phyloP scores from a whole-genome alignment of 306 rosid genomes.

The Cyamopsis tetragonoloba region DNA sequence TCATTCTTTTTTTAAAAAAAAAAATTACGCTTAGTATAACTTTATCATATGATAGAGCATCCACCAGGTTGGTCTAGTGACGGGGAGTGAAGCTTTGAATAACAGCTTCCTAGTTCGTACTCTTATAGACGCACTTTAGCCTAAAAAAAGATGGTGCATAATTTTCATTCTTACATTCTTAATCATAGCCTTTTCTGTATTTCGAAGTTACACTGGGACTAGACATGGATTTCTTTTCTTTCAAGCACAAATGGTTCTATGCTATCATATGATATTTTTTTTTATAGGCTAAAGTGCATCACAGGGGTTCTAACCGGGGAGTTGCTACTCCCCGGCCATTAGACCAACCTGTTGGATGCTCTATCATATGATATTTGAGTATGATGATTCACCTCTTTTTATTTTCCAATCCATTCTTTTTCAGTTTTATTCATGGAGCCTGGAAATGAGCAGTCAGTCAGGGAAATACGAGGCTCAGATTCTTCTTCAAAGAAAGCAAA shows the following conservation, averaged over 20 bases:
- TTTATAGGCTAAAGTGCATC: too few relatives aligned
- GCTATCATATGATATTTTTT: background rate
- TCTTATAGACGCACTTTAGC: too few relatives aligned
- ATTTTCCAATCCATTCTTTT: background rate
- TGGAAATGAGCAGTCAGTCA: slow-evolving; percentile 10
- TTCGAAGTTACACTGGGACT: background rate
- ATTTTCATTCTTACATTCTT: background rate
- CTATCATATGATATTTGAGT: background rate
- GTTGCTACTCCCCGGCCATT: too few relatives aligned
- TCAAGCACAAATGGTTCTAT: background rate
- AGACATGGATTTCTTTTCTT: background rate
- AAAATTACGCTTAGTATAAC: too few relatives aligned
- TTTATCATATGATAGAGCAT: too few relatives aligned
- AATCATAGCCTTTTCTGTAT: background rate
- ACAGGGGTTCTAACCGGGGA: too few relatives aligned
- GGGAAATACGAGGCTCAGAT: slow-evolving; percentile 24
- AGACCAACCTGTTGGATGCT: too few relatives aligned
- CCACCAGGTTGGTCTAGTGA: too few relatives aligned
- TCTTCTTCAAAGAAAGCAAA: slow-evolving; percentile 36
- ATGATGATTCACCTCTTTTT: background rate
- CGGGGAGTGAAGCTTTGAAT: too few relatives aligned
- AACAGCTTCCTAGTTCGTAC: too few relatives aligned
- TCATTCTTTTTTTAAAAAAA: too few relatives aligned
- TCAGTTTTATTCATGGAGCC: slow-evolving; percentile 23
- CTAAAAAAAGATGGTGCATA: background rate